A percentile compares a stretch with the other conserved stretches of the same genome.
These are phyloP conservation scores for Globisporangium sylvaticum DNA, from an alignment of 352 stramenopile genomes.

Conservation along the genomic window DNA sequence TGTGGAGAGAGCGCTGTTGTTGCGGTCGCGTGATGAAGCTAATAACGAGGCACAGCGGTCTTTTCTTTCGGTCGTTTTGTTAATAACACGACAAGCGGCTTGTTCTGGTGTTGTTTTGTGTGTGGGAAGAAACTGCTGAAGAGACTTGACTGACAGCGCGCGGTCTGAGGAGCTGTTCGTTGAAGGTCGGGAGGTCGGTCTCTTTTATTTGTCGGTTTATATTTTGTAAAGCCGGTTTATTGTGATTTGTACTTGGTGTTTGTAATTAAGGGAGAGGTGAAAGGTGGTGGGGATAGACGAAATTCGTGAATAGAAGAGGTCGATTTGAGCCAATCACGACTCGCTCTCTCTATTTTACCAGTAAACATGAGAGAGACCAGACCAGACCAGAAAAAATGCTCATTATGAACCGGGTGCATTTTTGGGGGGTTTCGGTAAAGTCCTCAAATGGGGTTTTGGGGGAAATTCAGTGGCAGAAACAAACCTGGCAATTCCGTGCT, in stretches of 20 bases:
- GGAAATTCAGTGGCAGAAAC: too few relatives aligned
- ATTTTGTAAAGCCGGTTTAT: background rate
- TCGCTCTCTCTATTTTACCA: background rate
- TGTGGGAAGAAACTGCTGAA: background rate
- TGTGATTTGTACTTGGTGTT: background rate
- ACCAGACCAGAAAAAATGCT: too few relatives aligned
- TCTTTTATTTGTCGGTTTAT: background rate
- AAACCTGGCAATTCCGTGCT: too few relatives aligned
- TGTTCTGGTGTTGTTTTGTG: background rate
- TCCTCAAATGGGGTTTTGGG: too few relatives aligned
- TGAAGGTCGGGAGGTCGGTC: background rate
- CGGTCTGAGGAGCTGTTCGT: background rate
- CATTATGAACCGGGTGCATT: too few relatives aligned
- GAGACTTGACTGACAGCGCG: background rate
- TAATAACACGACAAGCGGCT: background rate
- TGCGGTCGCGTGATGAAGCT: too few relatives aligned
- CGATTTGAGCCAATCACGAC: background rate
- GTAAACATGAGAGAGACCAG: background rate
- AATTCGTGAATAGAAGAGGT: background rate
- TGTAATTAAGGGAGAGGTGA: background rate
- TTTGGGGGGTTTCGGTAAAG: too few relatives aligned
- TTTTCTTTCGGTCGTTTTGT: background rate
- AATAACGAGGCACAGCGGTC: too few relatives aligned
- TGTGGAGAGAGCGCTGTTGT: too few relatives aligned
- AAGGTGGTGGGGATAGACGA: too few relatives aligned